phyloP scores from a whole-genome alignment of 306 rosid species.

The Aeschynomene evenia region DNA sequence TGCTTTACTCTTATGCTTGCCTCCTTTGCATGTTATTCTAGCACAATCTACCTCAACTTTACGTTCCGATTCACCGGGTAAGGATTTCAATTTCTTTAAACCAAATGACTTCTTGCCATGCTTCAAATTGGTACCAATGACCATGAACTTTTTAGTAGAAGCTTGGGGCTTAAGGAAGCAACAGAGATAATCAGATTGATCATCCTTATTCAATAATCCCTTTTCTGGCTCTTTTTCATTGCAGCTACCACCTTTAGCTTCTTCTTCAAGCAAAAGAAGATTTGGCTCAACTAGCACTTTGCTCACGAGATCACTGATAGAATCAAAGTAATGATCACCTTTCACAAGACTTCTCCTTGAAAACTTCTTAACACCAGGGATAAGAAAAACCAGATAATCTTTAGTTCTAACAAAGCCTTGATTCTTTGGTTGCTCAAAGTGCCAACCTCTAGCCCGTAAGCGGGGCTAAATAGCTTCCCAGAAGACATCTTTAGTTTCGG shows the following conservation, averaged over 20 bases:
- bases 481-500: conserved; percentile 63
- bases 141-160: conserved; percentile 46
- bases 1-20: conserved; percentile 26
- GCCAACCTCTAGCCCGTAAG: conserved; percentile 79
- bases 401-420: conserved; percentile 52
- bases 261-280: conserved; percentile 67
- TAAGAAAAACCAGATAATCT: conserved; percentile 57
- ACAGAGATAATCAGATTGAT: conserved; percentile 41
- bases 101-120: conserved; percentile 47
- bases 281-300: conserved; percentile 76
- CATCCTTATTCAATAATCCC: conserved; percentile 46
- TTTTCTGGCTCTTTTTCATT: conserved; percentile 42
- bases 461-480: conserved; percentile 98
- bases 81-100: conserved; percentile 44
- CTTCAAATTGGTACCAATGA: conserved; percentile 55
- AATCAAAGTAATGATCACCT: conserved; percentile 77
- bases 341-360: conserved; percentile 65
- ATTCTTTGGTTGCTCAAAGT: conserved; percentile 68
- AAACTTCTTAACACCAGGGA: conserved; percentile 73
- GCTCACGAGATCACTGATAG: conserved; percentile 70
- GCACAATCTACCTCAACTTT: conserved; percentile 33
- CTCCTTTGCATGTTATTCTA: conserved; percentile 30
- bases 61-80: conserved; percentile 37
- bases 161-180: conserved; percentile 69
- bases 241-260: conserved; percentile 40